Evolutionary conservation across 257 asterid species (phyloP), one percentile per base, ranked within the genome.

Genomic region (Salvia miltiorrhiza): DNA sequence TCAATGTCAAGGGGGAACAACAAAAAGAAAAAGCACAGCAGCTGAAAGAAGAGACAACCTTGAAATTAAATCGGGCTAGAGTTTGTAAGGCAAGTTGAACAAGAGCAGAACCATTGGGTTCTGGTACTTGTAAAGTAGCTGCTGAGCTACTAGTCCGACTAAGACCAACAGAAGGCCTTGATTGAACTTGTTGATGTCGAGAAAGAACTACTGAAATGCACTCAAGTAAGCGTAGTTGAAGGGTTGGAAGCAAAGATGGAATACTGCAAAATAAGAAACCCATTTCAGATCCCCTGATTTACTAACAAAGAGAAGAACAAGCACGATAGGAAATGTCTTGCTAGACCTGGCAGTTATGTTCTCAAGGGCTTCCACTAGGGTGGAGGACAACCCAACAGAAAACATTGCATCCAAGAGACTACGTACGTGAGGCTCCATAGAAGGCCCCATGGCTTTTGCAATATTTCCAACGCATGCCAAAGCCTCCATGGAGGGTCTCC

Each of bases 391-490:
- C 65, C 97, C 97, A 80, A 84, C 83, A 55, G 97, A 87, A 79
- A 94, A 94, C 97, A 94, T 89, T n/a, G 88, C 88, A 80, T 94
- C 97, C 86, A 94, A 82, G 73, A 94, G 96, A 75, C 93, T 79
- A 39, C 90, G 93, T 63, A 94, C 90, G 56, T 87, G 84, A 73
- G 97, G 88, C 80, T 89, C 97, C 96, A 91, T 82, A 44, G 88
- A 70, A 69, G 87, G 84, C 56, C 99, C 99, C 99, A 94, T 94
- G 57, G 97, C 91, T 79, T 87, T 94, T 59, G 99, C 95, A 79
- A 94, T 84, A 90, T 87, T 91, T 76, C 99, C 99, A 75, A 94
- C 97, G 82, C 99, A 94, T 74, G 96, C 95, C 77, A 94, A 80
- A 56, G 99, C 99, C 87, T 94, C 99, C 80, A 86, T 87, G 64